A percentile compares a stretch with the other conserved stretches of the same genome.
Conservation (phyloP, 495 filamentous ascomycete genomes). For the Xylaria acuta region DNA sequence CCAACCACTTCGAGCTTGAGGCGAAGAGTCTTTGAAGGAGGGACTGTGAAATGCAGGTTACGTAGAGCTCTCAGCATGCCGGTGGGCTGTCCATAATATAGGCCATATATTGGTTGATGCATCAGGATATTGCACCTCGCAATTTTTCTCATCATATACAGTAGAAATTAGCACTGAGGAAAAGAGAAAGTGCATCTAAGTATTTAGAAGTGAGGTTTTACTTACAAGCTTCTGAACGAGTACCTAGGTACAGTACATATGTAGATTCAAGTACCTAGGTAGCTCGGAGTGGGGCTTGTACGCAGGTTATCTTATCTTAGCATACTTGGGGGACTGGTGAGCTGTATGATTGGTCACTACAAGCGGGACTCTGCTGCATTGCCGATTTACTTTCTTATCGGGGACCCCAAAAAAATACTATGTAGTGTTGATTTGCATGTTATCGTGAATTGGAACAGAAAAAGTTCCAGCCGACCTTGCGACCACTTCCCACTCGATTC, state of each 20-base stretch:
- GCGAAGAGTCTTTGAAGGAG: neutral
- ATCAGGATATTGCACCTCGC: neutral
- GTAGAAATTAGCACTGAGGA: neutral
- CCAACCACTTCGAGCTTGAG: too few species aligned
- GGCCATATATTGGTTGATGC: neutral
- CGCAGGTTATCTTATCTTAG: neutral
- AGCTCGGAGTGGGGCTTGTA: neutral
- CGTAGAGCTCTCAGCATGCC: neutral
- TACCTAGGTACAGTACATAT: neutral
- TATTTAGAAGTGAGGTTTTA: neutral
- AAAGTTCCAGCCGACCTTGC: conserved; percentile 12
- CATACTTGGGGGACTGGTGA: neutral
- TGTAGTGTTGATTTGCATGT: conserved; percentile 2
- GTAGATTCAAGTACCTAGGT: neutral
- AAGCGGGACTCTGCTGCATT: neutral
- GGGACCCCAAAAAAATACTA: conserved; percentile 16
- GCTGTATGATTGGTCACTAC: conserved; percentile 17
- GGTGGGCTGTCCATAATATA: neutral
- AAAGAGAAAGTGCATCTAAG: neutral
- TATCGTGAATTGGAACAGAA: conserved; percentile 27
- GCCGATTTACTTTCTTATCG: conserved; percentile 24
- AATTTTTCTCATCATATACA: neutral
- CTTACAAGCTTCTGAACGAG: neutral
- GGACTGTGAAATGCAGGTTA: too few species aligned
- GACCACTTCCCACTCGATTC: conserved; percentile 13